A percentile compares a stretch with the other conserved stretches of the same genome.
Conservation (phyloP, 2,329 filamentous ascomycete species). For the Arthrobotrys sinensis region DNA sequence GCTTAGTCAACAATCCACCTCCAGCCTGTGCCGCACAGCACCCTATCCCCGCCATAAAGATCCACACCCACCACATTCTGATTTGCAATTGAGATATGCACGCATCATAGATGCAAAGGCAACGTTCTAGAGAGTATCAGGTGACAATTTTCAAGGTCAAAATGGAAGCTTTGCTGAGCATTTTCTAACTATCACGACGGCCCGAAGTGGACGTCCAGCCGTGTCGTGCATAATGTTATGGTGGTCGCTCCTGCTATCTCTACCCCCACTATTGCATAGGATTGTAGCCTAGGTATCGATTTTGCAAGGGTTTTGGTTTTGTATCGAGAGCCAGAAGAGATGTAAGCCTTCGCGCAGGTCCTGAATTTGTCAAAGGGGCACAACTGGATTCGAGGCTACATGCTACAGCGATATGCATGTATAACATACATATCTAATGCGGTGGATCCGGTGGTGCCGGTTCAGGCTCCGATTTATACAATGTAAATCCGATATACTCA, state of each 20-base stretch:
- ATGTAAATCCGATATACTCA: not conserved
- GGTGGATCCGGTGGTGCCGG: not conserved
- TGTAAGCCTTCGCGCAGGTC: too few species aligned
- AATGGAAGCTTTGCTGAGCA: not conserved
- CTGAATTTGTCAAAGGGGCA: too few species aligned
- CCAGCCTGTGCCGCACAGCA: not conserved
- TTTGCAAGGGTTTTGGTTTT: too few species aligned
- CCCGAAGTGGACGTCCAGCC: not conserved
- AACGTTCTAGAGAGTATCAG: not conserved
- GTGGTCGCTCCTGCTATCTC: not conserved
- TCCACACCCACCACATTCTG: not conserved
- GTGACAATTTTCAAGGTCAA: not conserved
- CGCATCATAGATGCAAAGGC: not conserved
- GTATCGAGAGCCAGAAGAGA: too few species aligned
- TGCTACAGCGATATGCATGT: too few species aligned
- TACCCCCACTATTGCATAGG: too few species aligned
- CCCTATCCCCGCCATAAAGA: not conserved
- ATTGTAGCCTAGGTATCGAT: too few species aligned
- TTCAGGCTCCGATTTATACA: not conserved
- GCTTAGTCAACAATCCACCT: conserved; percentile 2
- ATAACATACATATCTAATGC: too few species aligned
- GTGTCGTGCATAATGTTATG: not conserved
- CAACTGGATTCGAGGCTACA: too few species aligned
- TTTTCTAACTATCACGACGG: not conserved
- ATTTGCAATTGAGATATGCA: not conserved